Percentiles rank a stretch among this genome's conserved stretches.
These are phyloP conservation scores for Botryotinia calthae DNA, from an alignment of 2,329 filamentous ascomycete species.

Conservation along the genomic window DNA sequence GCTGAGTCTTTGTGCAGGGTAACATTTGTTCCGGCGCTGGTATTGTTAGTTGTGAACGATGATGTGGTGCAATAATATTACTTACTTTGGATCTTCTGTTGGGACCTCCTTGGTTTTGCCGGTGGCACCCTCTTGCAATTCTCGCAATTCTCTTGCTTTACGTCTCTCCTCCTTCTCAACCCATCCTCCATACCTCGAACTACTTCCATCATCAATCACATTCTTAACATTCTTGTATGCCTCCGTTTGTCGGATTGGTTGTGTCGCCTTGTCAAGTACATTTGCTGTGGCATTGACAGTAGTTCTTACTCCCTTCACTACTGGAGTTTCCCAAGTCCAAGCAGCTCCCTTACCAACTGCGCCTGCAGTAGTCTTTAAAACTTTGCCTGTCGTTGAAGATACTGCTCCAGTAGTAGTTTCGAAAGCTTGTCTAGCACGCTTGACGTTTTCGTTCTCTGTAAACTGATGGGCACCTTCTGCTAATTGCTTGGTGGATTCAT, in stretches of 20 bases:
- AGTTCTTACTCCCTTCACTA: slow-evolving; percentile 86
- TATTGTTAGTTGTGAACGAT: slow-evolving; percentile 33
- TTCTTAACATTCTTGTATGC: slow-evolving; percentile 93
- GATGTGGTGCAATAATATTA: slow-evolving; percentile 29
- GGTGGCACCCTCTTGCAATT: slow-evolving; percentile 53
- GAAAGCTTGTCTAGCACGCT: slow-evolving; percentile 81
- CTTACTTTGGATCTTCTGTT: slow-evolving; percentile 86
- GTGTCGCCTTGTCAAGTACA: slow-evolving; percentile 89
- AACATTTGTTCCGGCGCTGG: slow-evolving; percentile 86
- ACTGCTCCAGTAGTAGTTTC: slow-evolving; percentile 82
- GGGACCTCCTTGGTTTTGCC: slow-evolving; percentile 56
- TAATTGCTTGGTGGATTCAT: slow-evolving; percentile 94
- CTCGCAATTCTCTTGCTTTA: slow-evolving; percentile 71
- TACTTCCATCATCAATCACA: slow-evolving; percentile 95
- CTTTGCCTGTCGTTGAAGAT: slow-evolving; percentile 71
- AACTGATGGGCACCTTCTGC: slow-evolving; percentile 87
- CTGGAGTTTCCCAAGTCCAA: slow-evolving; percentile 96
- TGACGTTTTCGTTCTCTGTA: slow-evolving; percentile 86
- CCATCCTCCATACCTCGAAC: slow-evolving; percentile 94
- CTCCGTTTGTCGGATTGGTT: slow-evolving; percentile 90
- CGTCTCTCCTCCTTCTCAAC: slow-evolving; percentile 91
- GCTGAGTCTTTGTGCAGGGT: slow-evolving; percentile 95
- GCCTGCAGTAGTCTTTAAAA: slow-evolving; percentile 79
- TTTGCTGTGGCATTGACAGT: slow-evolving; percentile 83
- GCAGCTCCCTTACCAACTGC: slow-evolving; percentile 86